Evolutionary conservation across 1,139 yeast genomes (phyloP), one percentile per base, ranked within the genome.

Genomic region (Meyerozyma smithsonii): DNA sequence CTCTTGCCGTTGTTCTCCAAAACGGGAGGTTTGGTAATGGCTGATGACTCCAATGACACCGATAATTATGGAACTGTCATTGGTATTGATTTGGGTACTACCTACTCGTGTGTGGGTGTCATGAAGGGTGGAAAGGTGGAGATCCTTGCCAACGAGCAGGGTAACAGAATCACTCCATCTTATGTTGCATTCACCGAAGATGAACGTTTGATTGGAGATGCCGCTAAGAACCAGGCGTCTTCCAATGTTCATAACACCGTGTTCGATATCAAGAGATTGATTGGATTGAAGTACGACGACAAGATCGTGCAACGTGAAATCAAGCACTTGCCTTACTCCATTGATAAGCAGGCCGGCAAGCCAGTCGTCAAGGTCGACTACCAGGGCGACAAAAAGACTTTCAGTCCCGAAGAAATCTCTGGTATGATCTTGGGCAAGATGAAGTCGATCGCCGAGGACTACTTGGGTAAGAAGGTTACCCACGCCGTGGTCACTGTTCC

Each of bases 401-500:
- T 86, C 66, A 76, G 94, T 20, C 94, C 96, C 42, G 96, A 88
- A 69, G 95, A 88, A 68, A 81, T 88, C 55, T 84, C 95, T 36
- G 92, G 92, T 55, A 87, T 88, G 96, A 84, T 88, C 55, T 76
- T 88, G 56, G 81, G 85, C 61, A 88, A 88, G 69, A 87, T 87
- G 96, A 88, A 87, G 73, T 81, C 84, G 55, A 88, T 87, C 58
- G 96, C 96, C 47, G 96, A 88, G 72, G 92, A 86, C 56, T 87
- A 86, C 68, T 74, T 88, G 53, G 96, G 96, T 51, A 78, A 83
- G 61, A 79, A 83, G 63, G 95, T 88, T 48, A 85, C 94, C 42
- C 94, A 89, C 56, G 96, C 96, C 32, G 97, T 89, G 50, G 95
- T 89, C 49, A 89, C 97, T 37, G 97, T 90, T 43, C 97, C 97